Evolutionary conservation across 108 stramenopile genomes (phyloP).

Genomic region (Skeletonema tropicum): DNA sequence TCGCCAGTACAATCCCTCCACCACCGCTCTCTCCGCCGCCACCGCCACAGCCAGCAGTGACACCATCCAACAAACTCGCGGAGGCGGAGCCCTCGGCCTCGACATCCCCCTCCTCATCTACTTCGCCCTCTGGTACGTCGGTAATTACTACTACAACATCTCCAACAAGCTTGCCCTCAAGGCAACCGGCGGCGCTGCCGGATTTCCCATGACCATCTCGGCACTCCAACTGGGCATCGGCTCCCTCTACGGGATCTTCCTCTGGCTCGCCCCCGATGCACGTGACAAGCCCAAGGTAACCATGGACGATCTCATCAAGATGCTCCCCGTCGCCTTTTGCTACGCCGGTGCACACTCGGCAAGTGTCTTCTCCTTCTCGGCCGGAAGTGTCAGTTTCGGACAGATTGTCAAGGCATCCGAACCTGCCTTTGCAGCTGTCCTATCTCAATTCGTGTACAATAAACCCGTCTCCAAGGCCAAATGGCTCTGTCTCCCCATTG

Average conservation of each 20-base stretch:
- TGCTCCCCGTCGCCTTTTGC: constrained; percentile 92
- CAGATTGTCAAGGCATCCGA: constrained; percentile 96
- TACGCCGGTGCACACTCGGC: constrained; percentile 92
- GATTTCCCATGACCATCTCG: constrained; percentile 92
- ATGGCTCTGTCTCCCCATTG: constrained; percentile 93
- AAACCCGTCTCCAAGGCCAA: constrained; percentile 89
- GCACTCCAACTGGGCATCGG: constrained; percentile 88
- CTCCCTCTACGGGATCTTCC: constrained; percentile 84
- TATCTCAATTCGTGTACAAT: constrained; percentile 88
- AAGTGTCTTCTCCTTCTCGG: constrained; percentile 90
- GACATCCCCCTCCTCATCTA: constrained; percentile 88
- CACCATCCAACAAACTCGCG: constrained; percentile 62
- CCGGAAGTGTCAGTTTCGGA: constrained; percentile 93
- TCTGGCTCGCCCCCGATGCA: constrained; percentile 92
- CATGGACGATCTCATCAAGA: constrained; percentile 79
- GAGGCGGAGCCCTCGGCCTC: constrained; percentile 56
- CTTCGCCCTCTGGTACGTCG: constrained; percentile 93
- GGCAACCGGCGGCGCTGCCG: constrained; percentile 87
- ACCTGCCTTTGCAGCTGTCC: constrained; percentile 92
- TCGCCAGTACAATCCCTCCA: background rate
- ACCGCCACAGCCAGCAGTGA: constrained; percentile 4
- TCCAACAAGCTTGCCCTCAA: constrained; percentile 92
- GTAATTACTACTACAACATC: constrained; percentile 83
- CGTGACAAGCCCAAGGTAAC: constrained; percentile 71
- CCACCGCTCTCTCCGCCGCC: constrained; percentile 18